Evolutionary conservation across 805 yeast species (phyloP), one percentile per base, ranked within the genome.

Genomic region (Isabelozyma heimii): DNA sequence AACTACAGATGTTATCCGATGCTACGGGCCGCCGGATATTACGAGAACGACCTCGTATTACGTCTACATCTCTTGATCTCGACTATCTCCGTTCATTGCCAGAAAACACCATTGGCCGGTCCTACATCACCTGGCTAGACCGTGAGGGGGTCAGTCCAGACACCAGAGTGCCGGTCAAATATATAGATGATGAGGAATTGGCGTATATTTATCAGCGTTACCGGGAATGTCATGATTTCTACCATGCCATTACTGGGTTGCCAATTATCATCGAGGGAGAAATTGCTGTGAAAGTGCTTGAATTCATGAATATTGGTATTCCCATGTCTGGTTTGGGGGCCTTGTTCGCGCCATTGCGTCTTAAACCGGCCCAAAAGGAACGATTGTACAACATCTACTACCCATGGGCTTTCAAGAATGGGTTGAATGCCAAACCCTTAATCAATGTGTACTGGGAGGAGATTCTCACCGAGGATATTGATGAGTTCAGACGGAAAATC

Each of bases 221-320:
- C 64, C 80, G 99, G 46, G 98, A 94, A 64, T 91, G 97, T 62
- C 99, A 94, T 61, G 99, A 94, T 62, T 94, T 94, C 61, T 92
- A 91, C 63, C 99, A 94, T 63, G 89, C 98, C 0, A 76, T 94
- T 27, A 87, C 95, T 0, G 92, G 95, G 13, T 75, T 89, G 45
- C 98, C 98, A 0, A 88, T 91, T 43, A 85, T 88, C 41, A 81
- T 94, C 54, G 98, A 94, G 62, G 99, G 99, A n/a, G 99, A 94
- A 63, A 85, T 94, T 46, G 90, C 97, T 0, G 86, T 94, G 15
- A 94, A 94, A 67, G 87, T 91, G 10, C 83, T 94, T 57, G 99
- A 92, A 66, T 95, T 85, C 60, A 86, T 94, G 61, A 92, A 94
- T 65, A 80, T 92, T 50, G 95, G 96, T 4, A 82, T 94, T 42